Evolutionary conservation across 495 filamentous ascomycete genomes (phyloP).

Genomic region (Penicillium ochrochloron): DNA sequence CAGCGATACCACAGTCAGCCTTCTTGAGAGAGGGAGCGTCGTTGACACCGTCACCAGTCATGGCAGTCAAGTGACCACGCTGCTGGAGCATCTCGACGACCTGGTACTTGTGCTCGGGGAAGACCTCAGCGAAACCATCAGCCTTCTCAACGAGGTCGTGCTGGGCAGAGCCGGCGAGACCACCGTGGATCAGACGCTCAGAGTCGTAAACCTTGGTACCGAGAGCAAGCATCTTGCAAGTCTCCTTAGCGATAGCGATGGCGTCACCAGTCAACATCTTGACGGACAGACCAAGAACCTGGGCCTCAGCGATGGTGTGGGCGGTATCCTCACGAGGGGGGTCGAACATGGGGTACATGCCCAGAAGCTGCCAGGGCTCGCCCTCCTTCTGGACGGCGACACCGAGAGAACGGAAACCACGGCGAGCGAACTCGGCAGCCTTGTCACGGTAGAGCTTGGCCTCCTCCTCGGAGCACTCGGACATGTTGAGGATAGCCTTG

Average conservation of each 20-base stretch:
- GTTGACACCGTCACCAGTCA: constrained; percentile 79
- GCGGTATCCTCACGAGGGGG: constrained; percentile 78
- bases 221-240: constrained; percentile 79
- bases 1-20: constrained; percentile 76
- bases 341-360: constrained; percentile 80
- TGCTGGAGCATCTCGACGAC: constrained; percentile 78
- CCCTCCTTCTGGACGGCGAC: constrained; percentile 72
- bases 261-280: constrained; percentile 85
- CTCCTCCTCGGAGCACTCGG: constrained; percentile 66
- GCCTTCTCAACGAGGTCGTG: constrained; percentile 77
- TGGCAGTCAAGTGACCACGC: constrained; percentile 74
- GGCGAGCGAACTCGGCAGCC: constrained; percentile 73
- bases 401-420: constrained; percentile 83
- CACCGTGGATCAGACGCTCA: constrained; percentile 73
- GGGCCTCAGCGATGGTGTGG: constrained; percentile 77
- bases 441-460: constrained; percentile 69
- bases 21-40: constrained; percentile 76
- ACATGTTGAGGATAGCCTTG: constrained; percentile 71
- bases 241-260: constrained; percentile 79
- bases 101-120: constrained; percentile 80
- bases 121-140: constrained; percentile 77
- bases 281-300: constrained; percentile 74
- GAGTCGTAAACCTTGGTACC: constrained; percentile 82
- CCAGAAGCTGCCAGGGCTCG: constrained; percentile 69
- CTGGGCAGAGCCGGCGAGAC: constrained; percentile 72